A percentile compares a stretch with the other conserved stretches of the same genome.
Evolutionary conservation across 164 flowering plant genomes (phyloP).

Genomic region (Umbilicus rupestris): DNA sequence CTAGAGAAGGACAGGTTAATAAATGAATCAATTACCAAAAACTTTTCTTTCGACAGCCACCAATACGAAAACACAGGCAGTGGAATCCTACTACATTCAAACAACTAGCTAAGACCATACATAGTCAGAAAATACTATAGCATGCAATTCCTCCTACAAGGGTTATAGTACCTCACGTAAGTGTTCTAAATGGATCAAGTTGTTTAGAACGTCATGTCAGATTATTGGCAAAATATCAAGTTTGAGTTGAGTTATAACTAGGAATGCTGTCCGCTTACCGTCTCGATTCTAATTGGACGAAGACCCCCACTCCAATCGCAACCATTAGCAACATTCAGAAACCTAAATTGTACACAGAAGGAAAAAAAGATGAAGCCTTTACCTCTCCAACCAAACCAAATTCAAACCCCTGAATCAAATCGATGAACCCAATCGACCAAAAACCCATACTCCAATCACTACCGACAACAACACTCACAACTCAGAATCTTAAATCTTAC

Average conservation of each 20-base stretch:
- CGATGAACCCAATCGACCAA: no score
- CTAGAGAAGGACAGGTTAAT: slow-evolving; percentile 74
- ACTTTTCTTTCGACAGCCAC: slow-evolving; percentile 88
- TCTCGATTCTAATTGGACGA: no score
- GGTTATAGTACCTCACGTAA: neutral
- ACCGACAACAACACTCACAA: no score
- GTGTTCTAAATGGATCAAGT: neutral
- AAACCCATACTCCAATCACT: no score
- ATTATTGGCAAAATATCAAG: neutral
- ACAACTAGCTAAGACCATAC: neutral
- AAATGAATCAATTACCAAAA: slow-evolving; percentile 64
- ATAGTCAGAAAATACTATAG: neutral
- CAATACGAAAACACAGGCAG: slow-evolving; percentile 84
- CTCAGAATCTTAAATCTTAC: no score
- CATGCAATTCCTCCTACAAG: neutral
- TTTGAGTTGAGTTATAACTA: slow-evolving; percentile 1
- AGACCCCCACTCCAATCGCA: no score
- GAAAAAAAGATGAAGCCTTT: no score
- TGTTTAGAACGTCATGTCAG: neutral
- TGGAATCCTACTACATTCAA: slow-evolving; percentile 77
- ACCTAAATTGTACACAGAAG: no score
- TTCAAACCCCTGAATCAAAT: no score
- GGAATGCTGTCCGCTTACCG: slow-evolving; percentile 36
- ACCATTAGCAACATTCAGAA: no score
- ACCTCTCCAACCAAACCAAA: no score